Evolutionary conservation across 495 filamentous ascomycete species (phyloP), one percentile per base, ranked within the genome.

Genomic region (Aspergillus bertholletiae): DNA sequence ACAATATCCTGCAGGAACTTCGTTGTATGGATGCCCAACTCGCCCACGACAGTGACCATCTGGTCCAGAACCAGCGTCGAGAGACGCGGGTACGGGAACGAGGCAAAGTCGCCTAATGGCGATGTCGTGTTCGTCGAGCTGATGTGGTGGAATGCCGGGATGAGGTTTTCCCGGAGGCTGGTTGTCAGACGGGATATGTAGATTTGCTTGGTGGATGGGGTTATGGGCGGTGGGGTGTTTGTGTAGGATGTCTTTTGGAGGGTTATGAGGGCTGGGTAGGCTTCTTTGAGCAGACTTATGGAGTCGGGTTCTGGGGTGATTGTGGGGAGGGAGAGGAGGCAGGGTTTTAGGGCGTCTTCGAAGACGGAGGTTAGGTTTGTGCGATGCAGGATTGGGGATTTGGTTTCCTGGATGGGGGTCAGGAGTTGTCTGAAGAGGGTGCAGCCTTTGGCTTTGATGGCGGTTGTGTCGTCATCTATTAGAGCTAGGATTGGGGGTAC

Each of bases 401-500:
- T 66, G 57, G 65, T 60, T 3, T 81, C 69, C 37, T 61, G 59
- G 34, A 88, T 77, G 13, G 84, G 80, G 7, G 71, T 68, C 21
- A 96, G 80, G 41, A 97, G 81, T 0, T 70, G 53, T 6, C 63
- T 64, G 2, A 94, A 70, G 3, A 92, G 68, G 2, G 62, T 57
- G 32, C 90, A 86, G 12, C 87, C 91, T 7, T 69, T 74, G 1
- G 72, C 63, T 52, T 89, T 87, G 61, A 84, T 72, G 0, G n/a
- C n/a, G n/a, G 67, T 39, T 1, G 80, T 69, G 41, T 77, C 71
- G 13, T 92, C 88, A 66, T 97, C 94, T 48, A 90, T 76, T 2
- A 97, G 74, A 4, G 86, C 82, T 3, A 98, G 79, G 0, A 96
- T 74, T 1, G 89, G 88, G 1, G 94, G 94, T n/a, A 93, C 78